Conservation (phyloP, 257 asterid genomes). For the Voacanga thouarsii region DNA sequence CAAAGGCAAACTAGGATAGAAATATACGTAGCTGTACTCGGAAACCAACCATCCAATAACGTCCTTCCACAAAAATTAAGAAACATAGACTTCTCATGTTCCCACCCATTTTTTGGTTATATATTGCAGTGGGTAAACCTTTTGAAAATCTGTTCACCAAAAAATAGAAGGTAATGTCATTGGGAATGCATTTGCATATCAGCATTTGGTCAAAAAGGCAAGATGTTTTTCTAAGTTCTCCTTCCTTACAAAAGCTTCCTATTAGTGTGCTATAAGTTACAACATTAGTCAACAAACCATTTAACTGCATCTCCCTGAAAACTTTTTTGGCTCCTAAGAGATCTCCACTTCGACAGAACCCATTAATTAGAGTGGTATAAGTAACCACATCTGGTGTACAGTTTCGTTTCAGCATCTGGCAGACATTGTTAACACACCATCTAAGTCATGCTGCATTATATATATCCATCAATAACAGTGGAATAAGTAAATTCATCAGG, state of each 20-base stretch:
- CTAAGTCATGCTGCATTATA: constrained; percentile 61
- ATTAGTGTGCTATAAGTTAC: constrained; percentile 76
- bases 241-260: constrained; percentile 71
- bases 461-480: constrained; percentile 79
- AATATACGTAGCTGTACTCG: constrained; percentile 63
- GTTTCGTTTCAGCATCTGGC: constrained; percentile 49
- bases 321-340: constrained; percentile 50
- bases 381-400: constrained; percentile 56
- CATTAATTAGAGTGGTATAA: constrained; percentile 67
- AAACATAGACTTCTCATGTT: constrained; percentile 40
- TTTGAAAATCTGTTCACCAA: constrained; percentile 70
- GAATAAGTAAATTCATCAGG: constrained; percentile 83
- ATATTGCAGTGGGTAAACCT: constrained; percentile 21
- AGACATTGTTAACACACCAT: constrained; percentile 53
- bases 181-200: constrained; percentile 61
- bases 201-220: constrained; percentile 72
- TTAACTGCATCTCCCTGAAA: constrained; percentile 51
- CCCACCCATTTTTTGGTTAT: constrained; percentile 18
- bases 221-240: constrained; percentile 61
- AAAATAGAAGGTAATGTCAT: constrained; percentile 72
- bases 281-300: constrained; percentile 66
- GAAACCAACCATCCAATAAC: constrained; percentile 56
- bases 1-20: constrained; percentile 68
- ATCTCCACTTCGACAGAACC: constrained; percentile 62
- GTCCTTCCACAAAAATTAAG: constrained; percentile 49